Percentiles rank a stretch among this genome's conserved stretches.
These are phyloP conservation scores for Teunomyces lycoperdinae DNA, from an alignment of 805 yeast genomes.

Conservation along the genomic window DNA sequence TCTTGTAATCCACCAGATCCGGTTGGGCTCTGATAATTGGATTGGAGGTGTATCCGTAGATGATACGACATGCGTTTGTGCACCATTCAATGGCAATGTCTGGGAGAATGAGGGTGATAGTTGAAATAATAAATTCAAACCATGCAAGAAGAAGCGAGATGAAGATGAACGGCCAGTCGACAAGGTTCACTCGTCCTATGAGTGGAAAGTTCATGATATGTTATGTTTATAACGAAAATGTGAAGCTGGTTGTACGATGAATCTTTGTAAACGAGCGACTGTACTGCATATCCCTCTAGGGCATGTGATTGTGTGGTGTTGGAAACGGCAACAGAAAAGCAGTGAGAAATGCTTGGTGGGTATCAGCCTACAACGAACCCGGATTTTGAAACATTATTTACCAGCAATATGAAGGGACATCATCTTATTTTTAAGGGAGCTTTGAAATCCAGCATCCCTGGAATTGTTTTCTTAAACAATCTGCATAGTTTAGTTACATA, in stretches of 20 bases:
- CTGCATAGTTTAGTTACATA: neutral
- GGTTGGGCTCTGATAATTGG: slow-evolving; percentile 15
- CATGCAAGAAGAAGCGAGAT: slow-evolving; percentile 47
- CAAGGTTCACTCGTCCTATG: slow-evolving; percentile 39
- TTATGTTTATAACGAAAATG: neutral
- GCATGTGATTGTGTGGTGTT: neutral
- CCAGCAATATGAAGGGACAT: no score
- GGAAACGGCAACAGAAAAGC: no score
- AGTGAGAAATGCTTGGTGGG: no score
- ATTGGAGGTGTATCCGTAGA: slow-evolving; percentile 27
- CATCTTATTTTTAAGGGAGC: no score
- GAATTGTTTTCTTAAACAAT: no score
- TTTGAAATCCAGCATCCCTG: no score
- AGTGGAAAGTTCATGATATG: slow-evolving; percentile 8
- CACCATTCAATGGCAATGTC: slow-evolving; percentile 32
- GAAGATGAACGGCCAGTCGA: slow-evolving; percentile 50
- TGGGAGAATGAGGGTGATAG: slow-evolving; percentile 48
- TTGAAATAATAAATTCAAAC: slow-evolving; percentile 45
- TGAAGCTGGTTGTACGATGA: neutral
- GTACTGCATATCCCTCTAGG: neutral
- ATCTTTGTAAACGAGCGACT: neutral
- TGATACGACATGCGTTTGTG: slow-evolving; percentile 25
- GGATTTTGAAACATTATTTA: no score
- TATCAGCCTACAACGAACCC: no score
- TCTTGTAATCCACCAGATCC: slow-evolving; percentile 17